Conservation (phyloP, 345 rosid species). For the Citropsis articulata region DNA sequence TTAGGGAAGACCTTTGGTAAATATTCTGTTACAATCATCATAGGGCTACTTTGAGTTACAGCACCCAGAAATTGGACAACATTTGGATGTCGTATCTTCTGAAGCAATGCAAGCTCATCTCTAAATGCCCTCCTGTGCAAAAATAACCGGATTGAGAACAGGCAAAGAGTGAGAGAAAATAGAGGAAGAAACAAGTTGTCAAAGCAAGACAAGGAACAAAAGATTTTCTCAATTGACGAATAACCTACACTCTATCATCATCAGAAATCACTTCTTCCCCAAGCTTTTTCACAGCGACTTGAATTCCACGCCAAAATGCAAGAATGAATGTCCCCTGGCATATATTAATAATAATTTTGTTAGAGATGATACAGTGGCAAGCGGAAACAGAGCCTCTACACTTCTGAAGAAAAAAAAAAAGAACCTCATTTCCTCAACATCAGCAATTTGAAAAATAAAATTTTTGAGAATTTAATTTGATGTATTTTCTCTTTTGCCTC, state of each 20-base stretch:
- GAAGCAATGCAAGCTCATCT: slow-evolving; percentile 92
- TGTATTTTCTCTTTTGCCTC: not conserved
- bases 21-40: slow-evolving; percentile 98
- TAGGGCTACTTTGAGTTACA: slow-evolving; percentile 91
- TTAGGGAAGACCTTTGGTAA: slow-evolving; percentile 62
- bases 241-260: slow-evolving; percentile 83
- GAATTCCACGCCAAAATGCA: slow-evolving; percentile 92
- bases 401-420: not conserved
- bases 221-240: not conserved
- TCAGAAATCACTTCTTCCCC: slow-evolving; percentile 67
- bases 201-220: not conserved
- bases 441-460: not conserved
- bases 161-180: not conserved
- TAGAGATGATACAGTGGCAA: not conserved
- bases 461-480: not conserved
- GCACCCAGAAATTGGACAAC: slow-evolving; percentile 98
- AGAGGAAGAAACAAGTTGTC: not conserved
- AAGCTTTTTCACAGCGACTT: slow-evolving; percentile 88
- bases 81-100: slow-evolving; percentile 92
- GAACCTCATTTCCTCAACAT: not conserved
- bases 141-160: slow-evolving; percentile 16
- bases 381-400: not conserved
- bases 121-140: slow-evolving; percentile 65
- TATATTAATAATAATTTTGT: slow-evolving; percentile 12
- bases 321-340: slow-evolving; percentile 75